Evolutionary conservation across 2,329 filamentous ascomycete species (phyloP).

Genomic region (Escovopsis sp.): DNA sequence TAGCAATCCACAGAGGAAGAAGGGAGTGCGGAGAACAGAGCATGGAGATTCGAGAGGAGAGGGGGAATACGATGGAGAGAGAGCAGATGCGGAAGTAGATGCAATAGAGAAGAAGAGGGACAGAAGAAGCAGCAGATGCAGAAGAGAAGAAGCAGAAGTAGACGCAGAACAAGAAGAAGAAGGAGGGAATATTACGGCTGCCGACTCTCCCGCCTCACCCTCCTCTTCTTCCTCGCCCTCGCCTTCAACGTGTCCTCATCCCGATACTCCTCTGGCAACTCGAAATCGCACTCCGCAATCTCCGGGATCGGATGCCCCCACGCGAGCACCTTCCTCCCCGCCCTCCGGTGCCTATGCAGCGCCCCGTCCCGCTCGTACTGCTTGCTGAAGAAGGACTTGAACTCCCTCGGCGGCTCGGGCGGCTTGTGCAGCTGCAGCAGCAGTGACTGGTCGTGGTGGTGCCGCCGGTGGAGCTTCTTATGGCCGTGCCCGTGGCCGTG

Average conservation of each 20-base stretch:
- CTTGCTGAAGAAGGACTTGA: slow-evolving; percentile 78
- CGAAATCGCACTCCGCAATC: slow-evolving; percentile 53
- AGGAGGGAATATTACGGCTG: slow-evolving; percentile 9
- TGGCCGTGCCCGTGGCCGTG: slow-evolving; percentile 14
- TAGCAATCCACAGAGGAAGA: no score
- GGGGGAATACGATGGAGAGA: no score
- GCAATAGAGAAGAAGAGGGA: no score
- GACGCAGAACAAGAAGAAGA: neutral
- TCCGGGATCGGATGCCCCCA: slow-evolving; percentile 77
- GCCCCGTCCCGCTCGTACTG: slow-evolving; percentile 66
- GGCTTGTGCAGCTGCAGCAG: slow-evolving; percentile 10
- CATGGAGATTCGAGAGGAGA: no score
- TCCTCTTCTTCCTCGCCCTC: slow-evolving; percentile 46
- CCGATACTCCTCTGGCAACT: slow-evolving; percentile 50
- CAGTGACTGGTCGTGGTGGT: no score
- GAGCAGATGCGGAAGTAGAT: no score
- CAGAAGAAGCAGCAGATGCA: no score
- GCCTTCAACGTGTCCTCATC: slow-evolving; percentile 40
- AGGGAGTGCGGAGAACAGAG: no score
- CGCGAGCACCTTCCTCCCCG: slow-evolving; percentile 54
- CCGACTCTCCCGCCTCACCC: slow-evolving; percentile 38
- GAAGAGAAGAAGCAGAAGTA: no score
- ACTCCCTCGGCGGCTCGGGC: slow-evolving; percentile 38
- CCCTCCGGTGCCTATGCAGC: slow-evolving; percentile 54
- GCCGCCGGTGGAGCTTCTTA: slow-evolving; percentile 11